Base-by-base conservation (phyloP, 805 yeast genomes). In the Kodamaea fukazawae region DNA sequence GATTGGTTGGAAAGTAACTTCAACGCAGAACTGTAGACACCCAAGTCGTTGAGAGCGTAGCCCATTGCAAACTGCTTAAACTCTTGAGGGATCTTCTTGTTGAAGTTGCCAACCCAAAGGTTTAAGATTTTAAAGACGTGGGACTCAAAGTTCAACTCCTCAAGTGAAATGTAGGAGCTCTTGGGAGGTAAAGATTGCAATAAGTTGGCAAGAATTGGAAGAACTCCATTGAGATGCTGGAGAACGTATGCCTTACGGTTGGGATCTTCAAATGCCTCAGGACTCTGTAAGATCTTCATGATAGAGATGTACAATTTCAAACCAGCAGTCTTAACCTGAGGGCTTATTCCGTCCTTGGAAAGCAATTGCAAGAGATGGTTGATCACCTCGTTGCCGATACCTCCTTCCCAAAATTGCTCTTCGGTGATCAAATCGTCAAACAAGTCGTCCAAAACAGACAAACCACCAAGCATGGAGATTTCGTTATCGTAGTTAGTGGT, bases 351-450 rank as follows among this genome's bases (percentile, higher is more conserved):
- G 0, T 57, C 42, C 16, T 55, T 56, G 16, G 52, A 38, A 22
- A 79, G 53, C 20, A 80, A 52, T 31, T 56, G 54, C 29, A 71
- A 60, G 38, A 85, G 71, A 28, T 79, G 75, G 23, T 67, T 59
- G 29, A 81, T 65, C 0, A 86, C 70, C 30, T 70, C 69, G 13
- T 57, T 46, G 2, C 90, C 91, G 30, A 83, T 71, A 2, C 85
- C 86, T 8, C 78, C 83, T 39, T 78, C 83, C 69, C 89, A 86
- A 56, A 90, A 91, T 59, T 86, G 91, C 26, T 82, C 88, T 42
- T 88, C 96, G 2, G 91, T 76, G 22, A 93, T 78, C 36, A 89
- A 71, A 53, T 93, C 97, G 53, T 86, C 93, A 46, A 89, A 82
- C 16, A 93, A 69, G 45, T 91, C 97, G 49, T 75, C 78, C 32